Percentiles rank a stretch among this genome's conserved stretches.
Conservation (phyloP, 306 rosid species). For the Vicia sativa region DNA sequence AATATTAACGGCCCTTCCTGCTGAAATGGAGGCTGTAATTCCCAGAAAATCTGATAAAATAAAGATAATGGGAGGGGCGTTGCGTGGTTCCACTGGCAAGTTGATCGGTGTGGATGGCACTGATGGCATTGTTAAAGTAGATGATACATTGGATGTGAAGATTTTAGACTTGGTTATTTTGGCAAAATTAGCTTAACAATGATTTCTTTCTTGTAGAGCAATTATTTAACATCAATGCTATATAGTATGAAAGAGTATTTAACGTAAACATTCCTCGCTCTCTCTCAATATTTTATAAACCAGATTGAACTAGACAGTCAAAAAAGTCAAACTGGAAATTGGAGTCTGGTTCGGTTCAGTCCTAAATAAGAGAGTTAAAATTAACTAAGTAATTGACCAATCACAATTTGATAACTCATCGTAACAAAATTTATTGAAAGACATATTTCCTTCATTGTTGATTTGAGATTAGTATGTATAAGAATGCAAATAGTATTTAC, state of each 20-base stretch:
- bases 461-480: no score
- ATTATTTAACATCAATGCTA: constrained; percentile 10
- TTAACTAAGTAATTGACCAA: no score
- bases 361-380: no score
- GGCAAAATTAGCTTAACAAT: constrained; percentile 76
- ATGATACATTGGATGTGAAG: constrained; percentile 90
- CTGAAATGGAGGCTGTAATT: constrained; percentile 77
- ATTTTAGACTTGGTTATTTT: constrained; percentile 81
- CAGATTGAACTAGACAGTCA: no score
- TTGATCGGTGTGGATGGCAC: constrained; percentile 97
- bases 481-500: no score
- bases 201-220: constrained; percentile 32
- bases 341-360: no score
- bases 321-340: no score
- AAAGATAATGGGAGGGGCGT: constrained; percentile 83
- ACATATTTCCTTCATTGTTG: no score
- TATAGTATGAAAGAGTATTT: not conserved
- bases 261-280: not conserved
- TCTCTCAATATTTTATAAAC: no score
- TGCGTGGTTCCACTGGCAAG: constrained; percentile 93
- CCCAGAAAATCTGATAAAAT: constrained; percentile 85
- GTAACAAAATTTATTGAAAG: no score
- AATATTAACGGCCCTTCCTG: constrained; percentile 58
- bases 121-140: constrained; percentile 95
- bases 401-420: no score